Evolutionary conservation across 2,329 filamentous ascomycete species (phyloP), one percentile per base, ranked within the genome.

Genomic region (Zymoseptoria pseudotritici): DNA sequence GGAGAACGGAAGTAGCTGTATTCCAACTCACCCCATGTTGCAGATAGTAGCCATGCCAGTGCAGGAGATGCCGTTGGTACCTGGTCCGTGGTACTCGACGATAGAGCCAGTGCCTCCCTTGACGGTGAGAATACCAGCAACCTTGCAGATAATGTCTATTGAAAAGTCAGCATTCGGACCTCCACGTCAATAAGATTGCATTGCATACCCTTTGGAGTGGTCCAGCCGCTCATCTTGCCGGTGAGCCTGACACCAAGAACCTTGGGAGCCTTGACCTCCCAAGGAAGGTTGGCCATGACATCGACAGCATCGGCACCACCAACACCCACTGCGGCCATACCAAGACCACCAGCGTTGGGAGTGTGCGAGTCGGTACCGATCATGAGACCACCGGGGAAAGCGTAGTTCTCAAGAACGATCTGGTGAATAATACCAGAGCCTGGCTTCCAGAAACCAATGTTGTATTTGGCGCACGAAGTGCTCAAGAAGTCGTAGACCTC

Each of bases 371-470:
- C 93, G 69, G 93, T 97, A 77, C 94, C 94, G 74, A 97, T 97
- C 75, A 99, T 86, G 61, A 99, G 86, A 85, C 88, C 93, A 84
- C 94, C 94, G 67, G 94, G 94, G 88, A 97, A 97, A 76, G 92
- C 92, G 78, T 97, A 97, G 84, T 97, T 97, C 82, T 99, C 94
- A 61, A 97, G 86, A 17, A 97, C 80, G 74, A 97, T 97, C 83
- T 97, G 94, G 82, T 99, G 94, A 71, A 99, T 99, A 77, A 97
- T 99, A 84, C 94, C 94, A 75, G 93, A 97, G 71, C 94, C 94
- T 67, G 94, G 94, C 78, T 86, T 91, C 94, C 94, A 99, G 88
- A 97, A 97, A 82, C 94, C 94, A 77, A 97, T 97, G 84, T 97
- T 93, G 84, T 97, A 99, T 83, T 97, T 99, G 74, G 92, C 92